A percentile compares a stretch with the other conserved stretches of the same genome.
These are phyloP conservation scores for Lantana camara DNA, from an alignment of 257 asterid genomes.

Conservation along the genomic window DNA sequence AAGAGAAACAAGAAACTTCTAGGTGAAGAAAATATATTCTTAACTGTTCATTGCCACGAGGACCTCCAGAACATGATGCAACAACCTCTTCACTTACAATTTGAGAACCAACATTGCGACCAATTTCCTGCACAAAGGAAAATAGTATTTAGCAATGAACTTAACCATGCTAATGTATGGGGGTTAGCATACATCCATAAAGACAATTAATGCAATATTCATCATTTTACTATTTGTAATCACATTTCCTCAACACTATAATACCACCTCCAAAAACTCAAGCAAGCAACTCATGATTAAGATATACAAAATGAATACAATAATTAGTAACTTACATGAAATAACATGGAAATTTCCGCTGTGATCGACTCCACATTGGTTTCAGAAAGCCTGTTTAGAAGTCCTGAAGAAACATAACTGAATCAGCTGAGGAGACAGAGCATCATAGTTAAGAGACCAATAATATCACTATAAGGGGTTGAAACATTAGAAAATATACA, in stretches of 20 bases:
- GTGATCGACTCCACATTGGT: constrained; percentile 80
- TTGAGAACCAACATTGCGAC: constrained; percentile 66
- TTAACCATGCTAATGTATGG: not conserved
- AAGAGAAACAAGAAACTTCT: constrained; percentile 1
- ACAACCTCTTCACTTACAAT: constrained; percentile 68
- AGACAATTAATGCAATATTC: not conserved
- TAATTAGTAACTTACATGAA: constrained; percentile 45
- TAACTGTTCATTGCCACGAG: constrained; percentile 93
- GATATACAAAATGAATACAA: constrained; percentile 14
- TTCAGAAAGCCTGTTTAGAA: constrained; percentile 80
- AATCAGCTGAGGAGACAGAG: constrained; percentile 15
- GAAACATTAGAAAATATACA: constrained; percentile 14
- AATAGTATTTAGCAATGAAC: constrained; percentile 10
- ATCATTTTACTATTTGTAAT: constrained; percentile 1
- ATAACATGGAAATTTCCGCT: constrained; percentile 55
- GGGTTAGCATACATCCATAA: not conserved
- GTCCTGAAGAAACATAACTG: constrained; percentile 53
- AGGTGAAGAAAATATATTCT: constrained; percentile 25
- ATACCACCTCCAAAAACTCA: not conserved
- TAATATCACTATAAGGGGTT: too few species aligned
- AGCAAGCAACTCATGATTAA: constrained; percentile 11
- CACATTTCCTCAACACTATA: too few species aligned
- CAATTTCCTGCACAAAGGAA: constrained; percentile 55
- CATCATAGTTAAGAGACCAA: constrained; percentile 23
- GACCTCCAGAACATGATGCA: constrained; percentile 79